Evolutionary conservation across 2,329 filamentous ascomycete species (phyloP).

Genomic region (Cryphonectria naterciae): DNA sequence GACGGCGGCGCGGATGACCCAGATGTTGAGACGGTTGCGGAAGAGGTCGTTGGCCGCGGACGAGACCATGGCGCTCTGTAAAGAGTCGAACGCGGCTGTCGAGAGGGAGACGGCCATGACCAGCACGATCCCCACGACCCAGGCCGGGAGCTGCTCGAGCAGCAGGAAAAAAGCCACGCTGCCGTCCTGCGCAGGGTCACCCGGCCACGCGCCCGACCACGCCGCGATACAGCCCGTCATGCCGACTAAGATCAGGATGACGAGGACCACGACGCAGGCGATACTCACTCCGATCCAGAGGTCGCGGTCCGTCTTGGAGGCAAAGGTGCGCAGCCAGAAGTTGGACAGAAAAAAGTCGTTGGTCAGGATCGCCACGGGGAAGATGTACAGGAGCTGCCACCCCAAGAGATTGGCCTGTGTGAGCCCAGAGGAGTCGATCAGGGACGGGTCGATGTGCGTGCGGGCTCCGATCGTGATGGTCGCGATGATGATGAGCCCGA

Average conservation of each 20-base stretch:
- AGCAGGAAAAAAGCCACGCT: conserved; percentile 77
- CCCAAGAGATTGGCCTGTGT: conserved; percentile 72
- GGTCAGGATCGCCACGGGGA: conserved; percentile 78
- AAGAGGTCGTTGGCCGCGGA: conserved; percentile 83
- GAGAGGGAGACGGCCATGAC: conserved; percentile 80
- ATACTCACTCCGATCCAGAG: conserved; percentile 75
- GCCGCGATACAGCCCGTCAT: conserved; percentile 74
- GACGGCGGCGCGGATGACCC: conserved; percentile 71
- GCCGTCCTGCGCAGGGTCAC: conserved; percentile 62
- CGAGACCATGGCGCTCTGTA: conserved; percentile 85
- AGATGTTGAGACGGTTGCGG: conserved; percentile 77
- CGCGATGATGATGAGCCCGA: conserved; percentile 74
- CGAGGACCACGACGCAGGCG: conserved; percentile 66
- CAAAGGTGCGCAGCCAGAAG: conserved; percentile 85
- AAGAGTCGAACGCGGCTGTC: conserved; percentile 77
- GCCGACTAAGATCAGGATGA: conserved; percentile 75
- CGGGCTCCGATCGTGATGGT: conserved; percentile 78
- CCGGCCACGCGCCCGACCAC: conserved; percentile 75
- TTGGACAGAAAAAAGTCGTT: conserved; percentile 87
- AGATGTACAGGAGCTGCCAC: conserved; percentile 85
- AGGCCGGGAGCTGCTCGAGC: conserved; percentile 71
- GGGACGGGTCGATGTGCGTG: conserved; percentile 69
- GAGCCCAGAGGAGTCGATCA: conserved; percentile 71
- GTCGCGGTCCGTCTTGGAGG: conserved; percentile 77
- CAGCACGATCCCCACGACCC: conserved; percentile 82